phyloP scores from a whole-genome alignment of 1,284 basidiomycete genomes.

The Apiotrichum brassicae region DNA sequence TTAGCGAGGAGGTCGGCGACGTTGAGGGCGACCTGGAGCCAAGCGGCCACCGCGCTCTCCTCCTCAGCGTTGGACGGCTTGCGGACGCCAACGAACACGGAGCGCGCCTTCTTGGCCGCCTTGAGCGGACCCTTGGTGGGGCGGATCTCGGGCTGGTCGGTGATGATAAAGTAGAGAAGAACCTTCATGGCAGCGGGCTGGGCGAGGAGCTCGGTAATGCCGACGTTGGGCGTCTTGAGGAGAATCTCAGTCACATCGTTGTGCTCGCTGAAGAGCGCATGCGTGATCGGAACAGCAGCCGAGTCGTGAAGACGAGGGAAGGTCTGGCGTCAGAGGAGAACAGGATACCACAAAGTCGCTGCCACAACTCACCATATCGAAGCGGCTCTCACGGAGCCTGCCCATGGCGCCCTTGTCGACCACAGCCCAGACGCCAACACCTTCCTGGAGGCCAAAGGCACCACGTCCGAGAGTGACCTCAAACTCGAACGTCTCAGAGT shows the following conservation, averaged over 20 bases:
- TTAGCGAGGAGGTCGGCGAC: constrained; percentile 63
- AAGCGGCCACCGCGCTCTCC: constrained; percentile 53
- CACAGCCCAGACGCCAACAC: constrained; percentile 72
- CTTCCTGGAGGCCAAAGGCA: constrained; percentile 45
- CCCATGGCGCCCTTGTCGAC: constrained; percentile 70
- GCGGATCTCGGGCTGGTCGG: constrained; percentile 70
- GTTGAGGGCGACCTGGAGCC: constrained; percentile 63
- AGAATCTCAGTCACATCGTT: constrained; percentile 71
- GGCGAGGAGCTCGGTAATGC: constrained; percentile 57
- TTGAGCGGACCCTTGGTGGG: constrained; percentile 53
- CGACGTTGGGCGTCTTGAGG: constrained; percentile 59
- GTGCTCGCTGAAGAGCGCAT: constrained; percentile 70
- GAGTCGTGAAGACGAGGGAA: constrained; percentile 41
- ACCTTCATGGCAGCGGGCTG: constrained; percentile 53
- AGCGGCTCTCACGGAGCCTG: constrained; percentile 62
- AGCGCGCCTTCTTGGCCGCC: constrained; percentile 56
- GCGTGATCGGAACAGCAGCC: constrained; percentile 29
- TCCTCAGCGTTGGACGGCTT: constrained; percentile 53
- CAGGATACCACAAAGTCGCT: neutral
- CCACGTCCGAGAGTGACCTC: constrained; percentile 65
- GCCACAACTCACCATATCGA: constrained; percentile 68
- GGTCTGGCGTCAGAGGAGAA: constrained; percentile 26
- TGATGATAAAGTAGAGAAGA: constrained; percentile 67
- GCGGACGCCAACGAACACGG: constrained; percentile 61
- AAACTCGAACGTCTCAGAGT: constrained; percentile 52